These are phyloP conservation scores for Acanthamoeba rhysodes DNA, from an alignment of 208 protist species.

Conservation along the genomic window DNA sequence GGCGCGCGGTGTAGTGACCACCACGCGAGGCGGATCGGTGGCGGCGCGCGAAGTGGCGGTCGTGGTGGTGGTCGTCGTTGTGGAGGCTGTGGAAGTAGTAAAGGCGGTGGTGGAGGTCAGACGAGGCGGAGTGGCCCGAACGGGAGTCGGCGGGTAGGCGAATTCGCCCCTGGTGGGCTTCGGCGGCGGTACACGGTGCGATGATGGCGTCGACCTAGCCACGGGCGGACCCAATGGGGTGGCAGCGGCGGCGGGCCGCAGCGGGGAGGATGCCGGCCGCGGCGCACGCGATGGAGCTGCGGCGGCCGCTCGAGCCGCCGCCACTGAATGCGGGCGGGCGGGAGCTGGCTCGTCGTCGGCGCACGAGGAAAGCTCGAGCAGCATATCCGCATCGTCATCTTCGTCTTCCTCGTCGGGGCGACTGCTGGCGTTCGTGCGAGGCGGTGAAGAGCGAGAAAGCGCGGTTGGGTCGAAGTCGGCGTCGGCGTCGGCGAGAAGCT, in stretches of 20 bases:
- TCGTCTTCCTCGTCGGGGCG: neutral
- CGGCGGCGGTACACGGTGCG: neutral
- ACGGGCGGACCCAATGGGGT: neutral
- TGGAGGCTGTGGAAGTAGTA: no score
- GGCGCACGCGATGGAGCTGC: no score
- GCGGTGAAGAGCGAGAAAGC: neutral
- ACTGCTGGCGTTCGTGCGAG: no score
- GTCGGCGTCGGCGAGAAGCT: neutral
- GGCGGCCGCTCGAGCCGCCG: no score
- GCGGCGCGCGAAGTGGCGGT: neutral
- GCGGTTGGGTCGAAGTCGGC: neutral
- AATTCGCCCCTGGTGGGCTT: neutral
- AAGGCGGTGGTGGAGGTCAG: neutral
- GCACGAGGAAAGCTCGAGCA: neutral
- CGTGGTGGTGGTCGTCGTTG: neutral
- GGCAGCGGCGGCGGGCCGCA: neutral
- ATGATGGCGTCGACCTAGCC: neutral
- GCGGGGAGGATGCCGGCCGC: neutral
- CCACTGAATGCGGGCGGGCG: neutral
- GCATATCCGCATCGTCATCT: neutral
- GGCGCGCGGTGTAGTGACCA: neutral
- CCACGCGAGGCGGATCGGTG: neutral
- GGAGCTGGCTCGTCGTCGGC: neutral
- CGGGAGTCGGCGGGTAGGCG: constrained; percentile 11
- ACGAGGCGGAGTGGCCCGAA: neutral